Conservation (phyloP, 345 rosid genomes). For the Eucalyptus microcorys region DNA sequence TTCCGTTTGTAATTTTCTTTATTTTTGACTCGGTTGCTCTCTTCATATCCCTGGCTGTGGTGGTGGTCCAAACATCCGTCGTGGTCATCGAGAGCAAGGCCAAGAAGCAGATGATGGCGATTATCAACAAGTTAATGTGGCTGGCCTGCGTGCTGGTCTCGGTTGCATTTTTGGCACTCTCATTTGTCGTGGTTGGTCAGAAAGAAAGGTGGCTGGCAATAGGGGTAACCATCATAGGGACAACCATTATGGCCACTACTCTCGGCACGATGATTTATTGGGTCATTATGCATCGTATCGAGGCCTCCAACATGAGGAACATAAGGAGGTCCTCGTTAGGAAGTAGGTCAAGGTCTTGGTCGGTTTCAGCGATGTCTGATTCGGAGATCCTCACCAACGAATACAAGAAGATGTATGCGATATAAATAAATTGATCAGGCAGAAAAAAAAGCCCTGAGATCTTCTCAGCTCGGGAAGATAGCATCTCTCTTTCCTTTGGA, state of each 20-base stretch:
- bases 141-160: constrained; percentile 76
- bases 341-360: constrained; percentile 53
- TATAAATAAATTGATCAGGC: constrained; percentile 1
- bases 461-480: not conserved
- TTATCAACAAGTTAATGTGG: constrained; percentile 95
- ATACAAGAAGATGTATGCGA: constrained; percentile 73
- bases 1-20: constrained; percentile 68
- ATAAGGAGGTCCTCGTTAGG: constrained; percentile 44
- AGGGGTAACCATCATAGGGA: constrained; percentile 69
- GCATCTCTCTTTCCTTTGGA: not conserved
- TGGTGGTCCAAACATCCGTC: constrained; percentile 91
- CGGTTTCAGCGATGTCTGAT: constrained; percentile 50
- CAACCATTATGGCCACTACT: constrained; percentile 77
- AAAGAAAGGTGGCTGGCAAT: constrained; percentile 69
- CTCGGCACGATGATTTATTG: constrained; percentile 90
- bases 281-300: constrained; percentile 80
- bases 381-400: constrained; percentile 48
- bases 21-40: constrained; percentile 78
- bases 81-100: constrained; percentile 90
- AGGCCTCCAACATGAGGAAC: constrained; percentile 58
- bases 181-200: constrained; percentile 76
- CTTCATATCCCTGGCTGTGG: constrained; percentile 89
- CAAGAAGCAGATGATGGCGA: constrained; percentile 91
- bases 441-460: not conserved
- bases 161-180: constrained; percentile 65